phyloP scores from a whole-genome alignment of 1,139 yeast genomes.

The Torulaspora pretoriensis region DNA sequence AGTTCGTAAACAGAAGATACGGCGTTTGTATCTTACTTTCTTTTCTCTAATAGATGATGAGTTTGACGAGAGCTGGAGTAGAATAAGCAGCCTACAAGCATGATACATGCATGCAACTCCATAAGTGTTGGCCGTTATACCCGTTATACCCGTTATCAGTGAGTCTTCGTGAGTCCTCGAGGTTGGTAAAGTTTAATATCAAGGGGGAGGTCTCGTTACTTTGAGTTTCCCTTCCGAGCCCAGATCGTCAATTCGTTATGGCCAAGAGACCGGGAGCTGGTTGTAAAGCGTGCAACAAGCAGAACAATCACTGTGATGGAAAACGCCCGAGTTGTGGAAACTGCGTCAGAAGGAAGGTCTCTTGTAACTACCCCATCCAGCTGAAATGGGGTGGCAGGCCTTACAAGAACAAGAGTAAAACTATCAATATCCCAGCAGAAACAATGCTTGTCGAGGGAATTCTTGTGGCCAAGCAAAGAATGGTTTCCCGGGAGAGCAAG shows the following conservation, averaged over 20 bases:
- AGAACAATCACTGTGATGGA: constrained; percentile 75
- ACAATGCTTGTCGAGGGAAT: constrained; percentile 16
- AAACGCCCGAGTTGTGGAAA: constrained; percentile 57
- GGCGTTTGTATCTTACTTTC: too few species aligned
- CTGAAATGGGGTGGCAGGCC: constrained; percentile 81
- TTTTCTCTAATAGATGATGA: too few species aligned
- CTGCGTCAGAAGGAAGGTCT: constrained; percentile 46
- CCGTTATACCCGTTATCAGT: too few species aligned
- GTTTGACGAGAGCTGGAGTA: too few species aligned
- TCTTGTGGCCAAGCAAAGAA: neutral
- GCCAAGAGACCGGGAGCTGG: constrained; percentile 39
- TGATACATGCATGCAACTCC: too few species aligned
- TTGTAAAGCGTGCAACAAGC: constrained; percentile 64
- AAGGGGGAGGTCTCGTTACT: neutral
- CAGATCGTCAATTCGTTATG: too few species aligned
- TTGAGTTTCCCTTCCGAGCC: neutral
- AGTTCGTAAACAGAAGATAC: too few species aligned
- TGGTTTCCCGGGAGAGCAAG: neutral
- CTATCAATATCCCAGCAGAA: constrained; percentile 8
- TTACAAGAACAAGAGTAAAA: constrained; percentile 25
- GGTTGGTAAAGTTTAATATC: too few species aligned
- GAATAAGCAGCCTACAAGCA: too few species aligned
- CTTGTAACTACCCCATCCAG: constrained; percentile 63
- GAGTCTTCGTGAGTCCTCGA: too few species aligned
- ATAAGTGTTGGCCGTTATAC: too few species aligned